Base-by-base conservation (phyloP, 164 flowering plant species). In the Umbilicus rupestris region DNA sequence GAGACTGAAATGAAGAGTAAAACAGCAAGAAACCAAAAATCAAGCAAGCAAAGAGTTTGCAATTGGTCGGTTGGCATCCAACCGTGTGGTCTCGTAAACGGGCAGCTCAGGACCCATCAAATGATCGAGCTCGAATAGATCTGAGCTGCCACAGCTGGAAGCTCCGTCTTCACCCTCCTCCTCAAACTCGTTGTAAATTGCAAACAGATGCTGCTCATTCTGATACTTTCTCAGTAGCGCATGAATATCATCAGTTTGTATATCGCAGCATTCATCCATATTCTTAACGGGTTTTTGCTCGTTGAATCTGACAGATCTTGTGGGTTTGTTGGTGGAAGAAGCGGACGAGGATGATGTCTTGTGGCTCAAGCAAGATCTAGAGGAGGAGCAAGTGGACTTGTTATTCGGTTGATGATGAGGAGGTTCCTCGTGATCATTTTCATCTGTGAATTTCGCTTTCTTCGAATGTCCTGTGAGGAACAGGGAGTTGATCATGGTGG, bases 401-500 rank as follows among this genome's bases (percentile, higher is more conserved):
- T 14, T 55, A 19, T 55, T 55, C 28, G 33, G 16, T 55, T 28
- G 57, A 20, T 15, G 49, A 42, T 52, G 58, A 52, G 15, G 11
- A 22, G 22, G 29, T 24, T 52, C 58, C 22, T 7, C 2, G 16
- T 46, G 58, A 55, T 55, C 60, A 28, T 55, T 29, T 28, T 14
- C 60, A 14, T 55, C 15, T 26, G 60, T 55, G 60, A 26, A 55
- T 28, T 55, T 55, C 10, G 31, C 60, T 28, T 55, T 55, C 60
- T 55, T 55, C 4, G 60, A 55, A 16, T 28, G 33, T 12, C 60
- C 60, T 0, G 60, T 28, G 19, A 55, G 60, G 33, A 55, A 55
- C 12, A 55, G 60, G 60, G 60, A 55, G 60, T 55, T 55, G 60
- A 55, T 55, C 60, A 55, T 28, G 33, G 60, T 28, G 60, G 60